Evolutionary conservation across 495 filamentous ascomycete genomes (phyloP).

Genomic region (Xanthoparmelia taractica): DNA sequence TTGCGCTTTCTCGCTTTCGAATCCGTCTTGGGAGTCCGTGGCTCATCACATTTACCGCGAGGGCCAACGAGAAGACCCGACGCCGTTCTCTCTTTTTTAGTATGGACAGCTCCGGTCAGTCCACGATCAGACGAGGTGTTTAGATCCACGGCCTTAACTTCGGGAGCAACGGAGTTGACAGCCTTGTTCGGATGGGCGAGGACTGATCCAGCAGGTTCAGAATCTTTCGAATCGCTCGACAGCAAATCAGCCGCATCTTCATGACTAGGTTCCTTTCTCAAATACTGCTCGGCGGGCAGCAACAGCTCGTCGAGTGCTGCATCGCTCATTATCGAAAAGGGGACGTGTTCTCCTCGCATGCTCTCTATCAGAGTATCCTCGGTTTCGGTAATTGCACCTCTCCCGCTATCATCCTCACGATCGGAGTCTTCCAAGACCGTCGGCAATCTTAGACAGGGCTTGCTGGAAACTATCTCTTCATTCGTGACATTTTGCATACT

Average conservation of each 20-base stretch:
- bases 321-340: conserved; percentile 2
- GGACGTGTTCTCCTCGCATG: conserved; percentile 5
- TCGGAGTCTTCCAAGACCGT: neutral
- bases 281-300: neutral
- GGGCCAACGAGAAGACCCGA: neutral
- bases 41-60: neutral
- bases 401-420: neutral
- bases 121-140: neutral
- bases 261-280: neutral
- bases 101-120: neutral
- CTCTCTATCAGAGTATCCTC: conserved; percentile 9
- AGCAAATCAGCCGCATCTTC: neutral
- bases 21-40: neutral
- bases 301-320: conserved; percentile 3
- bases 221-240: neutral
- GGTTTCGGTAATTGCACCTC: neutral
- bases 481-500: neutral
- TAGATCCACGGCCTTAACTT: neutral
- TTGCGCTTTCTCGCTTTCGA: conserved; percentile 2
- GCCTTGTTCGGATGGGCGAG: neutral
- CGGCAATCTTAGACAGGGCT: neutral
- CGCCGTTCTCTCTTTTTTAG: neutral
- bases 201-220: neutral
- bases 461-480: neutral
- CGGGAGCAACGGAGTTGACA: neutral